Percentiles rank a stretch among this genome's conserved stretches.
Evolutionary conservation across 2,329 filamentous ascomycete genomes (phyloP).

Genomic region (Chaetomium olivaceum): DNA sequence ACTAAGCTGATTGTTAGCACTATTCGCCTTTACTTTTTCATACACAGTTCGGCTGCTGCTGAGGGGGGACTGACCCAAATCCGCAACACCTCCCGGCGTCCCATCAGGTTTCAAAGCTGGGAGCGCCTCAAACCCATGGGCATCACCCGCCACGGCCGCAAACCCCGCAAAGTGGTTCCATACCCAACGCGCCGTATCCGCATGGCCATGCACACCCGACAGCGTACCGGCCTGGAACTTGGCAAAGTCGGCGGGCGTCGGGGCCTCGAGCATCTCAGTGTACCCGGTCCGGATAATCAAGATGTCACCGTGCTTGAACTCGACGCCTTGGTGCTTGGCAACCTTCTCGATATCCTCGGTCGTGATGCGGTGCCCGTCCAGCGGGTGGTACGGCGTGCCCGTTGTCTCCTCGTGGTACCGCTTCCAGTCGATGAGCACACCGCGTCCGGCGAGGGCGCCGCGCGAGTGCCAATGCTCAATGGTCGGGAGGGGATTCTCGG

Average conservation of each 20-base stretch:
- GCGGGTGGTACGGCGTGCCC: slow-evolving; percentile 51
- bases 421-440: slow-evolving; percentile 58
- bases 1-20: slow-evolving; percentile 34
- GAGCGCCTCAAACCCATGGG: slow-evolving; percentile 63
- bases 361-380: slow-evolving; percentile 55
- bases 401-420: slow-evolving; percentile 42
- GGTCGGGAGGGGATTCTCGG: slow-evolving; percentile 41
- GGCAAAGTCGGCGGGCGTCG: slow-evolving; percentile 39
- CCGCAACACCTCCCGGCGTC: slow-evolving; percentile 35
- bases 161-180: slow-evolving; percentile 73
- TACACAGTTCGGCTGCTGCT: not conserved
- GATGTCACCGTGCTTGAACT: slow-evolving; percentile 65
- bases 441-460: slow-evolving; percentile 56
- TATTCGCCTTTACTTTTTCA: not conserved
- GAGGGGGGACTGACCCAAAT: slow-evolving; percentile 41
- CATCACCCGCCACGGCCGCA: slow-evolving; percentile 64
- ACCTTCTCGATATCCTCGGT: slow-evolving; percentile 57
- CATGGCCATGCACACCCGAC: slow-evolving; percentile 47
- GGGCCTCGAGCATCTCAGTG: slow-evolving; percentile 57
- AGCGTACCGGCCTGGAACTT: slow-evolving; percentile 38
- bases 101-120: slow-evolving; percentile 52
- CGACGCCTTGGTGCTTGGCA: slow-evolving; percentile 59
- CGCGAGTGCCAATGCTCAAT: slow-evolving; percentile 53
- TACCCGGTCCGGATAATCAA: slow-evolving; percentile 65
- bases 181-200: slow-evolving; percentile 63